These are phyloP conservation scores for Metarhizium humberi DNA, from an alignment of 2,329 filamentous ascomycete genomes.

Conservation along the genomic window DNA sequence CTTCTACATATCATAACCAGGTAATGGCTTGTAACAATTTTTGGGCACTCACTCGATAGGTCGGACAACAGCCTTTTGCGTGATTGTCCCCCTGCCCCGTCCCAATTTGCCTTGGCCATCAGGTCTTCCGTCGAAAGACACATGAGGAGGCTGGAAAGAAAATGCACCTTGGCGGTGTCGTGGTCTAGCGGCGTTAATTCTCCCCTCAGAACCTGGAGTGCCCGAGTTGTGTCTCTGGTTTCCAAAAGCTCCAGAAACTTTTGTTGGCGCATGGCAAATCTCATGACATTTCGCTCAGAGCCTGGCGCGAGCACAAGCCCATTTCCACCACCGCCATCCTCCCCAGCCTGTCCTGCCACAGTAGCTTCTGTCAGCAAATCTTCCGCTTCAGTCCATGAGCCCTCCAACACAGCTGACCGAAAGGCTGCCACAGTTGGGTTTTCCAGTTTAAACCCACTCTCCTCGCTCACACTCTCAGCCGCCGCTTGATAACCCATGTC, in stretches of 20 bases:
- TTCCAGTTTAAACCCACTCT: constrained; percentile 85
- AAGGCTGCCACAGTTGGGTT: constrained; percentile 81
- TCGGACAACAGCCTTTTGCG: constrained; percentile 68
- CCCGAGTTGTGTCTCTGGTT: constrained; percentile 59
- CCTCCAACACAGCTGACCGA: constrained; percentile 66
- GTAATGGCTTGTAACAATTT: not conserved
- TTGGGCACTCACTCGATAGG: constrained; percentile 59
- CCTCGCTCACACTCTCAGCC: constrained; percentile 62
- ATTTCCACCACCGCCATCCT: constrained; percentile 28
- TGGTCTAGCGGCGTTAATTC: constrained; percentile 82
- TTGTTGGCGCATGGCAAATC: constrained; percentile 82
- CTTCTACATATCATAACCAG: not conserved
- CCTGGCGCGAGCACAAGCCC: constrained; percentile 67
- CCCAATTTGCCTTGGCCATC: constrained; percentile 70
- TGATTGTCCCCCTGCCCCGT: constrained; percentile 68
- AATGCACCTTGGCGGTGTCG: constrained; percentile 68
- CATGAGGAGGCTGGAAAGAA: constrained; percentile 86
- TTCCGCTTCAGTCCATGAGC: constrained; percentile 82
- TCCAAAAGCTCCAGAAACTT: constrained; percentile 92
- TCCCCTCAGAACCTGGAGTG: constrained; percentile 72
- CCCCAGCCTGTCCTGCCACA: constrained; percentile 15
- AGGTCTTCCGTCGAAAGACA: constrained; percentile 71
- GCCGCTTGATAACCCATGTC: constrained; percentile 81
- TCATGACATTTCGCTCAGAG: constrained; percentile 70
- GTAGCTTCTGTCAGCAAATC: constrained; percentile 56